Evolutionary conservation across 306 rosid species (phyloP), one percentile per base, ranked within the genome.

Genomic region (Vigna trinervia): DNA sequence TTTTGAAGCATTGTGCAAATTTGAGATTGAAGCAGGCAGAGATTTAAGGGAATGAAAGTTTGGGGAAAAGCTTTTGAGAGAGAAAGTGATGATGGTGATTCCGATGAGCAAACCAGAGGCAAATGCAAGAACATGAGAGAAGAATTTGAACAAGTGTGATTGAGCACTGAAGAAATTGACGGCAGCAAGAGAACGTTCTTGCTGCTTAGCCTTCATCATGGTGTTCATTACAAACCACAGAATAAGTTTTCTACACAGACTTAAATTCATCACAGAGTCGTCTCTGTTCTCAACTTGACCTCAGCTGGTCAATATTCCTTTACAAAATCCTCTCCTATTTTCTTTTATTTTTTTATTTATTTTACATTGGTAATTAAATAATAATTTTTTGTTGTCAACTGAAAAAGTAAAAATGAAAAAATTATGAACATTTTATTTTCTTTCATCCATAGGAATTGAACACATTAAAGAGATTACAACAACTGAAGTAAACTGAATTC

Each of bases 101-200:
- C 94, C 99, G 17, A 91, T 67, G 80, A 90, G 78, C 38, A 95
- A 66, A 50, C 90, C 97, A 62, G 78, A 82, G n/a, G 81, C 78
- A 50, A 90, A 92, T 45, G 88, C 53, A 0, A 95, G 58, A 39
- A 85, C n/a, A 57, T 71, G 59, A 11, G 73, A 68, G 59, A 89
- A 36, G 39, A 85, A 79, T 20, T 77, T 87, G 1, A 86, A 74
- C 36, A 88, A 15, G 9, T 13, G 51, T 23, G 79, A 61, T 53
- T 81, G 88, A 56, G 77, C n/a, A 65, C 32, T 84, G 46, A 76
- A 75, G 56, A 82, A 15, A 5, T 82, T 91, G 2, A 85, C 5
- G 30, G 50, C 30, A 20, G n/a, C 59, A 0, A 7, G 20, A 4
- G 69, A 41, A 0, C 74, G 34, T 32, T 76, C 69, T 61, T 77